Conservation (phyloP, 441 rosid genomes). For the Theobroma grandiflorum region DNA sequence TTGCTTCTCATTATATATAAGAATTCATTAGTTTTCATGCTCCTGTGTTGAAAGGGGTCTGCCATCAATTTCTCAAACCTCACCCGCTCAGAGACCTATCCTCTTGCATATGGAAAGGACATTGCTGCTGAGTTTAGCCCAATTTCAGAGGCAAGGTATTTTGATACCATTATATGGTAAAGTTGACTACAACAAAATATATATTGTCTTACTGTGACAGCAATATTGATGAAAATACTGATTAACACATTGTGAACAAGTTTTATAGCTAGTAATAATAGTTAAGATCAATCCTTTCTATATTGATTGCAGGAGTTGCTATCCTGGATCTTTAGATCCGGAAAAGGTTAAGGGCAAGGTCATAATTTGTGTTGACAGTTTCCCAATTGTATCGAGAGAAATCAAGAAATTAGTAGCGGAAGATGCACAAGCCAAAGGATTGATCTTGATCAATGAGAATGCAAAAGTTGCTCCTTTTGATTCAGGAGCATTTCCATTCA, state of each 20-base stretch:
- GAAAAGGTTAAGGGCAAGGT: slow-evolving; percentile 66
- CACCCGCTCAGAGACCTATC: slow-evolving; percentile 52
- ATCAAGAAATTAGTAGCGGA: slow-evolving; percentile 65
- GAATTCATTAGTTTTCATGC: neutral
- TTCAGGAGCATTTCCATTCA: slow-evolving; percentile 64
- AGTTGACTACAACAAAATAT: neutral
- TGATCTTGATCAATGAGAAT: slow-evolving; percentile 58
- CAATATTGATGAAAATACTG: neutral
- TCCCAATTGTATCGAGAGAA: slow-evolving; percentile 39
- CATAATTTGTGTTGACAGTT: slow-evolving; percentile 59
- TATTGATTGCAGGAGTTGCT: slow-evolving; percentile 58
- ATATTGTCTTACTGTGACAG: too few species aligned
- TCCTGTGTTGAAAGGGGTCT: slow-evolving; percentile 53
- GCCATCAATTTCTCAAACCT: slow-evolving; percentile 72
- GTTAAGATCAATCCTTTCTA: neutral
- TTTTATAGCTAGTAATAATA: neutral
- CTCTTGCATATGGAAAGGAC: slow-evolving; percentile 62
- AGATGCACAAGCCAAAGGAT: slow-evolving; percentile 70
- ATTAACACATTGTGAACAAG: neutral
- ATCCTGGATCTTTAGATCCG: slow-evolving; percentile 70
- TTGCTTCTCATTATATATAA: neutral
- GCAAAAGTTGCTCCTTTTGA: slow-evolving; percentile 56
- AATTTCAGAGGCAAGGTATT: slow-evolving; percentile 65
- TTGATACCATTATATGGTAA: neutral
- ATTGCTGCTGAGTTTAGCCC: slow-evolving; percentile 63